Percentiles rank a stretch among this genome's conserved stretches.
Conservation (phyloP, 164 flowering plant species). For the Tetrastigma voinierianum region DNA sequence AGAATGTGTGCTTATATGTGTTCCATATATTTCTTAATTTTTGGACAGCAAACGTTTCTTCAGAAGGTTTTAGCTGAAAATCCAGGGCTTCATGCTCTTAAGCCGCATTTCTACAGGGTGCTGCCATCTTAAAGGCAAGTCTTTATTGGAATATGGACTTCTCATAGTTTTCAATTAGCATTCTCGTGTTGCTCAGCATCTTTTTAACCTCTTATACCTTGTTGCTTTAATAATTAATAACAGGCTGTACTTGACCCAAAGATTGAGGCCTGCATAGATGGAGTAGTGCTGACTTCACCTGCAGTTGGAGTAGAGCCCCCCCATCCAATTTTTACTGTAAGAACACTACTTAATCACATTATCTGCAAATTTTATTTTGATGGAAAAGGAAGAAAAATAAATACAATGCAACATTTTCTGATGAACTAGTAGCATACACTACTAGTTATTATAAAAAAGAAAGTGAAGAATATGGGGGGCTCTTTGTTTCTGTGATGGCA, state of each 20-base stretch:
- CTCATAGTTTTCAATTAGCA: too few relatives aligned
- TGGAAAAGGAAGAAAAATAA: too few relatives aligned
- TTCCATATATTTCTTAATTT: neutral
- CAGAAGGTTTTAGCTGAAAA: slow-evolving; percentile 62
- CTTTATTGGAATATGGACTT: neutral
- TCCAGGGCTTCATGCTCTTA: slow-evolving; percentile 76
- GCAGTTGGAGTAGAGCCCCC: slow-evolving; percentile 84
- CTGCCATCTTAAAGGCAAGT: slow-evolving; percentile 74
- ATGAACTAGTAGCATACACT: too few relatives aligned
- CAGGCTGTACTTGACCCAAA: slow-evolving; percentile 74
- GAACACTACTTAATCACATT: neutral
- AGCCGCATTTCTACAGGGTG: slow-evolving; percentile 97
- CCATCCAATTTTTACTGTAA: slow-evolving; percentile 69
- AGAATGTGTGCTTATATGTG: neutral
- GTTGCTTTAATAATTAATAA: slow-evolving; percentile 8
- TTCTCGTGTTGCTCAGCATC: too few relatives aligned
- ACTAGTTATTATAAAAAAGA: too few relatives aligned
- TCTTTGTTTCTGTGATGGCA: slow-evolving; percentile 18
- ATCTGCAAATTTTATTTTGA: too few relatives aligned
- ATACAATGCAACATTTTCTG: too few relatives aligned
- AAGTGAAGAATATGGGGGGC: neutral
- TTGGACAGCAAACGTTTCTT: slow-evolving; percentile 59
- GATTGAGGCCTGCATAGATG: slow-evolving; percentile 44
- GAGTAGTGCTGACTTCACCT: slow-evolving; percentile 80
- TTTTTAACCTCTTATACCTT: too few relatives aligned